Percentiles rank a stretch among this genome's conserved stretches.
phyloP scores from a whole-genome alignment of 495 filamentous ascomycete genomes.

The Podospora sp. region DNA sequence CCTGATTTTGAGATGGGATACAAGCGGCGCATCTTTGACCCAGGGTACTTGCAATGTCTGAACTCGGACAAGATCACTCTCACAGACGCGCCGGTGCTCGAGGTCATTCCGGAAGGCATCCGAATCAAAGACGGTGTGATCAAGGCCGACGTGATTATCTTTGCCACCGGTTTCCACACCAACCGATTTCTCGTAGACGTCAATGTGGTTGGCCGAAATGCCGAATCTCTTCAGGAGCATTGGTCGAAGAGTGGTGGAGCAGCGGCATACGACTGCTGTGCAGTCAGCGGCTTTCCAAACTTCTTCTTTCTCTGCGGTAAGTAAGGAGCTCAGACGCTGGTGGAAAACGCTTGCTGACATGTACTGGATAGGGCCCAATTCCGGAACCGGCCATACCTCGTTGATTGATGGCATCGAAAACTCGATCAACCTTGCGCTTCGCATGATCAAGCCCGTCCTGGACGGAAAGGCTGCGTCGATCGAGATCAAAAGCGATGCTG shows the following conservation, averaged over 20 bases:
- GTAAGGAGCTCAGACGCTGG: neutral
- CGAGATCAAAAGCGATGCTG: constrained; percentile 40
- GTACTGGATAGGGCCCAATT: constrained; percentile 41
- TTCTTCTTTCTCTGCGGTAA: constrained; percentile 41
- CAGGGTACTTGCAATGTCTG: constrained; percentile 20
- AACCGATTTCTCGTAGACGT: constrained; percentile 36
- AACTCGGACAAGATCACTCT: constrained; percentile 36
- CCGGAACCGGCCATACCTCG: constrained; percentile 48
- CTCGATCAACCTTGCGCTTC: constrained; percentile 39
- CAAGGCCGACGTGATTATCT: constrained; percentile 42
- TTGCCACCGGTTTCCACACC: constrained; percentile 47
- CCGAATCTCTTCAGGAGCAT: constrained; percentile 39
- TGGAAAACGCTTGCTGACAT: neutral
- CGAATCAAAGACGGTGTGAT: constrained; percentile 7
- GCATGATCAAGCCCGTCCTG: constrained; percentile 39
- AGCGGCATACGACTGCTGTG: constrained; percentile 43
- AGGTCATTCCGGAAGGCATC: constrained; percentile 38
- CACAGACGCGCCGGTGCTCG: constrained; percentile 32
- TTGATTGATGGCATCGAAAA: constrained; percentile 43
- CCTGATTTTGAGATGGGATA: constrained; percentile 41
- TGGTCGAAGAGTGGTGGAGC: constrained; percentile 41
- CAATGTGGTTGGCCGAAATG: constrained; percentile 39
- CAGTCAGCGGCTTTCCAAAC: constrained; percentile 47
- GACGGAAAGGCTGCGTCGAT: constrained; percentile 35
- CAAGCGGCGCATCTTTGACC: constrained; percentile 42